These are phyloP conservation scores for Mrakiaceae sp. DNA, from an alignment of 1,284 basidiomycete genomes.

Conservation along the genomic window DNA sequence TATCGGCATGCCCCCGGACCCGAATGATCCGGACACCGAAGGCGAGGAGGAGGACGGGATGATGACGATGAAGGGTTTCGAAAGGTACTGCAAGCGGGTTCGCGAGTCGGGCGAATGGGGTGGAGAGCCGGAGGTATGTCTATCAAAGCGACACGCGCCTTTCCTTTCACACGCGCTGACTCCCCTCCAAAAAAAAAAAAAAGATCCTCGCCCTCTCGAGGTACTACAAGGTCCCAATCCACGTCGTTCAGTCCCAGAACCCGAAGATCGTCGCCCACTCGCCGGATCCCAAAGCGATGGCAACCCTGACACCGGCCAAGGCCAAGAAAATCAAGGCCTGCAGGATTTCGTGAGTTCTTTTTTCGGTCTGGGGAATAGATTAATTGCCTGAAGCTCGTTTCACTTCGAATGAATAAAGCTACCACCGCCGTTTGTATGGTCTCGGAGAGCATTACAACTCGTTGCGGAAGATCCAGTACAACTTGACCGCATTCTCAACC, in stretches of 20 bases:
- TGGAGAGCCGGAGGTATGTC: slow-evolving; percentile 74
- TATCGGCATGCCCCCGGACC: slow-evolving; percentile 24
- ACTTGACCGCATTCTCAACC: slow-evolving; percentile 9
- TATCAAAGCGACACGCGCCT: slow-evolving; percentile 13
- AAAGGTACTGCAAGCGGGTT: slow-evolving; percentile 68
- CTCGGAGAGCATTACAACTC: slow-evolving; percentile 17
- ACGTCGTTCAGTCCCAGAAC: slow-evolving; percentile 15
- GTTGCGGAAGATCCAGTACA: slow-evolving; percentile 13
- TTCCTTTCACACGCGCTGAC: background rate
- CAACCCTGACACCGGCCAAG: background rate
- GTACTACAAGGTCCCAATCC: slow-evolving; percentile 43
- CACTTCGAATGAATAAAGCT: background rate
- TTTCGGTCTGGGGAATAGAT: background rate
- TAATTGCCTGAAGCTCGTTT: background rate
- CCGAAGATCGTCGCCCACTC: slow-evolving; percentile 16
- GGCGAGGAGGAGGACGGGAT: slow-evolving; percentile 51
- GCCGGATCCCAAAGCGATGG: slow-evolving; percentile 15
- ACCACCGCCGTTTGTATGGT: slow-evolving; percentile 11
- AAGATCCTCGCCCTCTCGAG: slow-evolving; percentile 74
- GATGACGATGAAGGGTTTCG: slow-evolving; percentile 59
- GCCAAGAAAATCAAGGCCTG: slow-evolving; percentile 14
- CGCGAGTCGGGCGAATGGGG: slow-evolving; percentile 85
- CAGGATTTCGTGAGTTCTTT: background rate
- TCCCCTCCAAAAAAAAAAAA: background rate
- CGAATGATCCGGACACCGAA: background rate